These are phyloP conservation scores for Coleophoma eucalyptorum DNA, from an alignment of 2,329 filamentous ascomycete genomes.

Conservation along the genomic window DNA sequence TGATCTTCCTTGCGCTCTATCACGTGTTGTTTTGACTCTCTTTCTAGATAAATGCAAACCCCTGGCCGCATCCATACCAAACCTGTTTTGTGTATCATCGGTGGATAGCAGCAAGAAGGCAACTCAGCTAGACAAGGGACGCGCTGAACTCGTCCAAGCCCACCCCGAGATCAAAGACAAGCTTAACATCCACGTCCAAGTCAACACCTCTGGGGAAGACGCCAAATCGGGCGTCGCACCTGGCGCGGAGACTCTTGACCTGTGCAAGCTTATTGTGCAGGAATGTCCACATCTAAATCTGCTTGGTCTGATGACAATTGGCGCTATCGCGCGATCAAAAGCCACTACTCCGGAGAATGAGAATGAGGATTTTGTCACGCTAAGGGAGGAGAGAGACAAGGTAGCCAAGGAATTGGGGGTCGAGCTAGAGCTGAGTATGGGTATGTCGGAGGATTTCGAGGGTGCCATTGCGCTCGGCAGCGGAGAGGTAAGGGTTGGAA, in stretches of 20 bases:
- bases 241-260: conserved; percentile 49
- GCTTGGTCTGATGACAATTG: conserved; percentile 93
- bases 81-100: conserved; percentile 88
- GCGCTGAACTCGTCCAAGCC: conserved; percentile 51
- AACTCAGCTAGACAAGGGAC: conserved; percentile 71
- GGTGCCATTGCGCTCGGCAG: conserved; percentile 81
- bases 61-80: conserved; percentile 77
- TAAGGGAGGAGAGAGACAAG: conserved; percentile 67
- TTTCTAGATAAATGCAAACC: conserved; percentile 85
- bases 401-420: conserved; percentile 60
- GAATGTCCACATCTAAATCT: conserved; percentile 71
- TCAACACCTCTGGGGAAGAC: conserved; percentile 90
- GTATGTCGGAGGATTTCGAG: conserved; percentile 97
- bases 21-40: conserved; percentile 2
- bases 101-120: conserved; percentile 89
- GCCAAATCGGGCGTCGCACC: conserved; percentile 81
- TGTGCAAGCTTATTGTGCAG: conserved; percentile 68
- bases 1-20: conserved; percentile 1
- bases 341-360: conserved; percentile 71
- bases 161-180: conserved; percentile 22
- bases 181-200: conserved; percentile 73
- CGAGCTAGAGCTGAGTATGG: conserved; percentile 87
- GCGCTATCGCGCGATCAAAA: conserved; percentile 81
- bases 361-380: conserved; percentile 80
- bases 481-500: conserved; percentile 86